phyloP scores from a whole-genome alignment of 768 basidiomycete species.

The Cantharellus cinnabarinus region DNA sequence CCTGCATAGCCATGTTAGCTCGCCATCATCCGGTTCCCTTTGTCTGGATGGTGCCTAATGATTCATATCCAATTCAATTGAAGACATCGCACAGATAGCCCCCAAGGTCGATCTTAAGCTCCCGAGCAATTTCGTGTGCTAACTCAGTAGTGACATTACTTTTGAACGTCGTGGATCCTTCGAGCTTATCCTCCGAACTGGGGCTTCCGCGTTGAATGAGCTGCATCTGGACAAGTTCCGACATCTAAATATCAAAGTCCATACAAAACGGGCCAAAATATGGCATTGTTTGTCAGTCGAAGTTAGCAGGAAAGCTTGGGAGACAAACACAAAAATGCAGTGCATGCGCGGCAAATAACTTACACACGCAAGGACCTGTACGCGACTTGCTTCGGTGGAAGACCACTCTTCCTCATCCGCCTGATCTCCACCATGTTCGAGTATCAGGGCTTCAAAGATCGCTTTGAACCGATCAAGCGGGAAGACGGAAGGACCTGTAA shows the following conservation, averaged over 20 bases:
- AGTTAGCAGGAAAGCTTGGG: neutral
- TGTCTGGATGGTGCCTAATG: too few species aligned
- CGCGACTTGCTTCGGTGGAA: constrained; percentile 42
- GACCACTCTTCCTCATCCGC: constrained; percentile 29
- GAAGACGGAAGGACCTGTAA: constrained; percentile 60
- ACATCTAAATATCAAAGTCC: constrained; percentile 25
- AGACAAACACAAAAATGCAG: neutral
- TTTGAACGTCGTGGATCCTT: constrained; percentile 53
- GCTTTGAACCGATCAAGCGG: constrained; percentile 62
- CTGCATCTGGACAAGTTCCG: constrained; percentile 41
- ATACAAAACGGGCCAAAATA: neutral
- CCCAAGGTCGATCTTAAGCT: constrained; percentile 34
- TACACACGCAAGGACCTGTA: constrained; percentile 39
- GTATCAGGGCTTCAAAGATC: constrained; percentile 54
- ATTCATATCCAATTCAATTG: too few species aligned
- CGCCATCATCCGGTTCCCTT: too few species aligned
- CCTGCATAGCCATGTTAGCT: neutral
- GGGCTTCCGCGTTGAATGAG: constrained; percentile 38
- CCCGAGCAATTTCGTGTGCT: constrained; percentile 33
- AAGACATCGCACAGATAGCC: constrained; percentile 45
- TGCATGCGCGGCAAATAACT: constrained; percentile 11
- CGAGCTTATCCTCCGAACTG: constrained; percentile 31
- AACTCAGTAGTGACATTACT: constrained; percentile 45
- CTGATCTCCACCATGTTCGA: constrained; percentile 23
- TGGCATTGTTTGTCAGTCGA: neutral